Percentiles rank a stretch among this genome's conserved stretches.
Conservation (phyloP, 768 basidiomycete genomes). For the Lactifluus echinatus region DNA sequence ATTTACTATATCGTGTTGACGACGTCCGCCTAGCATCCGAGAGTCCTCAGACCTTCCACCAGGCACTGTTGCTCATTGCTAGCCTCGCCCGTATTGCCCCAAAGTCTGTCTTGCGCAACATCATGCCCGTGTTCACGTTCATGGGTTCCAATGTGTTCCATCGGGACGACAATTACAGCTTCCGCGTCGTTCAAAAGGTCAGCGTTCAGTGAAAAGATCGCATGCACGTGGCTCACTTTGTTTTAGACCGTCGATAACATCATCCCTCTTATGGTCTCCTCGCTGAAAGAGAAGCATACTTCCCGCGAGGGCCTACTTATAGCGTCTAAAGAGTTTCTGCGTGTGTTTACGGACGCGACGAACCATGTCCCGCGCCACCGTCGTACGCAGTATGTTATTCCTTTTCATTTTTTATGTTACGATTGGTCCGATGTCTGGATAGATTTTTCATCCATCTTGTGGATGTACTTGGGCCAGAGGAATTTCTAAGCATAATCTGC, state of each 20-base stretch:
- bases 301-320: slow-evolving; percentile 53
- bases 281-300: slow-evolving; percentile 52
- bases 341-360: slow-evolving; percentile 89
- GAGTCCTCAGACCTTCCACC: slow-evolving; percentile 92
- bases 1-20: slow-evolving; percentile 6
- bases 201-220: slow-evolving; percentile 1
- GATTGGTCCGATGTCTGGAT: background rate
- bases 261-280: slow-evolving; percentile 85
- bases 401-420: background rate
- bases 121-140: slow-evolving; percentile 99
- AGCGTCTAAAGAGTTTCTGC: slow-evolving; percentile 71
- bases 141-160: slow-evolving; percentile 99
- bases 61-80: slow-evolving; percentile 82
- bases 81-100: slow-evolving; percentile 77
- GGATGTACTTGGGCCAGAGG: slow-evolving; percentile 66
- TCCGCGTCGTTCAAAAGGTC: slow-evolving; percentile 90
- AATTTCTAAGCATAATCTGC: slow-evolving; percentile 74
- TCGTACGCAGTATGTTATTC: slow-evolving; percentile 60
- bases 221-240: background rate
- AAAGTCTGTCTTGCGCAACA: slow-evolving; percentile 84
- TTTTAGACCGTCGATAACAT: slow-evolving; percentile 83
- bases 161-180: slow-evolving; percentile 91
- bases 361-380: slow-evolving; percentile 90
- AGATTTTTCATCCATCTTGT: slow-evolving; percentile 89
- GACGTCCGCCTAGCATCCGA: slow-evolving; percentile 49